A percentile compares a stretch with the other conserved stretches of the same genome.
These are phyloP conservation scores for Cymbopogon citratus DNA, from an alignment of 176 grass and related monocot species.

Conservation along the genomic window DNA sequence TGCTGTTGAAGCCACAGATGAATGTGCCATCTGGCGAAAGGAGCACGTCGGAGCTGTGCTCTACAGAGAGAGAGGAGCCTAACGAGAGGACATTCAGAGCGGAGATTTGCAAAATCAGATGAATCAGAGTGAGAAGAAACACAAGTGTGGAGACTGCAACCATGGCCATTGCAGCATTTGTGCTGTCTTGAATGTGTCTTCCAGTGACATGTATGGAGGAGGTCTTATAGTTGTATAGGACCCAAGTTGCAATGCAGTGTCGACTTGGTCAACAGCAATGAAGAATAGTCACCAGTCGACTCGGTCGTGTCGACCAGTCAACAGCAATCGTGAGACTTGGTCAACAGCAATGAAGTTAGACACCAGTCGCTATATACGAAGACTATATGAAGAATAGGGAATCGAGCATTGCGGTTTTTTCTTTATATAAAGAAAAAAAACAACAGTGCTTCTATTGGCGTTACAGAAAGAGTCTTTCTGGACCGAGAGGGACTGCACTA, in stretches of 20 bases:
- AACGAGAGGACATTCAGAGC: slow-evolving; percentile 2
- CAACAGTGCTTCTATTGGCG: neutral
- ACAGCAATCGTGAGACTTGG: no score
- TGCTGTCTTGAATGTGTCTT: no score
- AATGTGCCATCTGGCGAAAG: slow-evolving; percentile 23
- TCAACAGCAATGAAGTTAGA: no score
- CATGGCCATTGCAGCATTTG: neutral
- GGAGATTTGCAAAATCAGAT: neutral
- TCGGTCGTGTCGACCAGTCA: no score
- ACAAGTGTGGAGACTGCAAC: neutral
- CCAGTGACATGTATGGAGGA: neutral
- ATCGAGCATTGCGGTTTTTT: neutral
- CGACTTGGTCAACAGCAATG: neutral
- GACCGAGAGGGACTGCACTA: neutral
- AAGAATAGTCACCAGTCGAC: neutral
- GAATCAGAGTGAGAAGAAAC: slow-evolving; percentile 14
- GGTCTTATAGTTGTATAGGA: neutral
- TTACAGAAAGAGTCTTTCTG: neutral
- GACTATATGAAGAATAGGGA: neutral
- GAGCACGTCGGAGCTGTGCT: slow-evolving; percentile 12
- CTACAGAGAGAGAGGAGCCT: slow-evolving; percentile 26
- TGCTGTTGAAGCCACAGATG: slow-evolving; percentile 30
- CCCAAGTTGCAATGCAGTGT: neutral
- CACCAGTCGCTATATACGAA: no score
- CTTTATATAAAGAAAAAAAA: no score